Conservation (phyloP, 805 yeast species). For the Saccharomycopsis microspora region DNA sequence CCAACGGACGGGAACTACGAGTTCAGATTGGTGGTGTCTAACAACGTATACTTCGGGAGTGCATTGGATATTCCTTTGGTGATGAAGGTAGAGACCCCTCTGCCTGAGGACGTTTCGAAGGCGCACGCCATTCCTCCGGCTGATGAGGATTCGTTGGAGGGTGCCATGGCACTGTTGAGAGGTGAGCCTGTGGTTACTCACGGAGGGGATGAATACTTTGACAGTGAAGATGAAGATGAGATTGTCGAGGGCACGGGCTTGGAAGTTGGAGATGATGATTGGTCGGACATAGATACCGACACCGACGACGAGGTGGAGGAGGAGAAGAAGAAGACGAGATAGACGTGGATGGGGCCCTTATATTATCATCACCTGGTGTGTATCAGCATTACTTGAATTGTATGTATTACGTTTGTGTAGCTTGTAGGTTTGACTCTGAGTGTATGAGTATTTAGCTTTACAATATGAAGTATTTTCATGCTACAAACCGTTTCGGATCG, state of each 20-base stretch:
- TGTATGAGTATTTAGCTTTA: too few species aligned
- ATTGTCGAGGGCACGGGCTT: conserved; percentile 17
- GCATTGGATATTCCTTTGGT: conserved; percentile 64
- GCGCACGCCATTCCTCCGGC: conserved; percentile 37
- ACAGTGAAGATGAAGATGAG: conserved; percentile 29
- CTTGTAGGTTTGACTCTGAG: too few species aligned
- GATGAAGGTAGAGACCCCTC: conserved; percentile 40
- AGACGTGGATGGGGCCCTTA: background rate
- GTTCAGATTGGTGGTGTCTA: conserved; percentile 60
- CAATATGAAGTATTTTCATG: too few species aligned
- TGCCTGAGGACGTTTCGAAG: background rate
- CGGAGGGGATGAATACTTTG: conserved; percentile 26
- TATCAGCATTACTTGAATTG: too few species aligned
- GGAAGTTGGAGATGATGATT: conserved; percentile 29
- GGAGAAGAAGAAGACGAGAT: conserved; percentile 14
- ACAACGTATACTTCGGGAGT: conserved; percentile 70
- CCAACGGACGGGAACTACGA: conserved; percentile 48
- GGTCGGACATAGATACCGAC: conserved; percentile 50
- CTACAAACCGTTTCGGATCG: too few species aligned
- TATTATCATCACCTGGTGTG: too few species aligned
- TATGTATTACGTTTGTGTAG: too few species aligned
- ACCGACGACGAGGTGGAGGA: conserved; percentile 40
- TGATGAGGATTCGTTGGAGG: conserved; percentile 66
- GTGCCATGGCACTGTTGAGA: conserved; percentile 58
- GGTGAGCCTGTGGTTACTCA: conserved; percentile 30